Percentiles rank a stretch among this genome's conserved stretches.
phyloP scores from a whole-genome alignment of 768 basidiomycete genomes.

The Termitomyces sp. region DNA sequence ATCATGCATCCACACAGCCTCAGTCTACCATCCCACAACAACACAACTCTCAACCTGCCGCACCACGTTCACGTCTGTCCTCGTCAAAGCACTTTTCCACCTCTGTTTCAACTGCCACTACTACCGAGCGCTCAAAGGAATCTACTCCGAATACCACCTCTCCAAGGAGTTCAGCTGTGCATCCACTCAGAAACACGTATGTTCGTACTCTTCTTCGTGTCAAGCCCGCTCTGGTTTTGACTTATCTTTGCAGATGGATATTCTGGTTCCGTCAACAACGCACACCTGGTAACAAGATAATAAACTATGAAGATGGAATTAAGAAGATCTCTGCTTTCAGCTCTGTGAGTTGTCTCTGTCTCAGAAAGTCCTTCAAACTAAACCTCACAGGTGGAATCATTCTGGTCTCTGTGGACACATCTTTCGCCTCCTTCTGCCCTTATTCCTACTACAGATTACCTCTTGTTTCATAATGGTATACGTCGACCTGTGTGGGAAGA shows the following conservation, averaged over 20 bases:
- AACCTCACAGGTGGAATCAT: constrained; percentile 75
- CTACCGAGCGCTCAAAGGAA: constrained; percentile 44
- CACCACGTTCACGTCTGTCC: constrained; percentile 41
- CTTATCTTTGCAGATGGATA: constrained; percentile 58
- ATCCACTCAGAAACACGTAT: constrained; percentile 86
- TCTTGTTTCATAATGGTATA: constrained; percentile 83
- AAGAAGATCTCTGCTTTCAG: constrained; percentile 88
- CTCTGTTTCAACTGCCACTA: constrained; percentile 38
- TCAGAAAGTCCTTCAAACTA: constrained; percentile 2
- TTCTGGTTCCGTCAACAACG: constrained; percentile 93
- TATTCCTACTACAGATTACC: constrained; percentile 88
- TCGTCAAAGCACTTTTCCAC: constrained; percentile 72
- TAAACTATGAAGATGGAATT: constrained; percentile 92
- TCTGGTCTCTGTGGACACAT: constrained; percentile 93
- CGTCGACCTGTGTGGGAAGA: constrained; percentile 96
- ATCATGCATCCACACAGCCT: constrained; percentile 24
- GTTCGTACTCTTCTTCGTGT: constrained; percentile 48
- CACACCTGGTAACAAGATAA: constrained; percentile 82
- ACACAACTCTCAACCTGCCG: constrained; percentile 16
- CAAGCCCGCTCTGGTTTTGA: constrained; percentile 13
- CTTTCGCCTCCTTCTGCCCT: constrained; percentile 80
- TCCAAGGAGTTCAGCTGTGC: constrained; percentile 41
- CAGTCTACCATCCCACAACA: constrained; percentile 19
- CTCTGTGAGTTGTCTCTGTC: constrained; percentile 48
- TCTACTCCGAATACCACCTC: constrained; percentile 26